Evolutionary conservation across 2,329 filamentous ascomycete genomes (phyloP), one percentile per base, ranked within the genome.

Genomic region (Aspergillus hiratsukae): DNA sequence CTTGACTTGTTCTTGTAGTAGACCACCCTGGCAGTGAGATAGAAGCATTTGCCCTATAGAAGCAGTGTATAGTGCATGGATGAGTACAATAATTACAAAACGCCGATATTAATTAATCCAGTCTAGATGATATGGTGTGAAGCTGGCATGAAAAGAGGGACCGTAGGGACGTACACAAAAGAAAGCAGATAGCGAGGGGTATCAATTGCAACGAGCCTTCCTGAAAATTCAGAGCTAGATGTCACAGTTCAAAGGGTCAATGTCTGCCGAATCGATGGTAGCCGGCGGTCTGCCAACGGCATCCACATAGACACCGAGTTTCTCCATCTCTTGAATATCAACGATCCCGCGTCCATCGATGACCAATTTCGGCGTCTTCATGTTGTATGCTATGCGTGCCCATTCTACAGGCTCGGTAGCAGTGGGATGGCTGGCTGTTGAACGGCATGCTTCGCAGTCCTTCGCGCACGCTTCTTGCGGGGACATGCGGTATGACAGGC

Each of bases 311-410:
- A 75, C 65, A 6, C 74, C 74, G 37, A 76, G 55, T 49, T 63
- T 66, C 53, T 73, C 68, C 59, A 77, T 60, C 57, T 73, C 67
- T 1, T 50, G 43, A 8, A 63, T 61, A 57, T 77, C 71, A 23
- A 76, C 53, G 35, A 74, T 61, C 25, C 70, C 69, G 25, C 73
- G 65, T 21, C 79, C 79, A 64, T 82, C 80, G 64, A 81, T 81
- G 5, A 81, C 74, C 68, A 74, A 80, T 57, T 74, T 79, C 1
- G 80, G 79, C 48, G 75, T 73, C 54, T 72, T 72, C 71, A 81
- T 74, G 14, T 68, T 68, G 52, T 74, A 72, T 4, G 77, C 74
- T 14, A 82, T 73, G 31, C 71, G 72, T 25, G 71, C 65, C 75
- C 80, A 81, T 52, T 81, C 77, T 5, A 81, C 61, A 3, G 63